Evolutionary conservation across 73 alveolate genomes (phyloP).

Genomic region (Paramecium caudatum): DNA sequence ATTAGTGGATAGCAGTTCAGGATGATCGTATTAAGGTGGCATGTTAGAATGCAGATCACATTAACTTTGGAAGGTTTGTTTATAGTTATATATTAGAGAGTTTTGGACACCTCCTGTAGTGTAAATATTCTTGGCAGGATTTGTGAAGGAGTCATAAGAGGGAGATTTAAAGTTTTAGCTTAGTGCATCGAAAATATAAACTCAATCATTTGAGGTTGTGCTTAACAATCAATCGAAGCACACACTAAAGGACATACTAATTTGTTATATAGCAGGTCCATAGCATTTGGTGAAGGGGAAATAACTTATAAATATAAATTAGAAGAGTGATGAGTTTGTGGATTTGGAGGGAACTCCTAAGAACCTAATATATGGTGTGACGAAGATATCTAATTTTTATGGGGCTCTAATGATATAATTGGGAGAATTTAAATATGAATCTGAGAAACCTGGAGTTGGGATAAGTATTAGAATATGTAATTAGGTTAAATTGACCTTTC

Average conservation of each 20-base stretch:
- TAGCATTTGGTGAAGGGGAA: not conserved
- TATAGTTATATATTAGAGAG: constrained; percentile 11
- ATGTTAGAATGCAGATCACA: not conserved
- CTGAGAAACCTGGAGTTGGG: constrained; percentile 55
- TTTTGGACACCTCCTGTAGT: constrained; percentile 32
- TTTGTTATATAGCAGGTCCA: constrained; percentile 68
- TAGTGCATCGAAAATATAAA: not conserved
- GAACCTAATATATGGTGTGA: not conserved
- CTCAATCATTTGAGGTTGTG: not conserved
- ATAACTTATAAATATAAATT: constrained; percentile 2
- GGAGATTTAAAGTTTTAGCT: constrained; percentile 3
- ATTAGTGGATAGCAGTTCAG: constrained; percentile 40
- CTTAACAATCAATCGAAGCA: constrained; percentile 20
- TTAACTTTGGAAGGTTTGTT: not conserved
- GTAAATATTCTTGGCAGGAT: constrained; percentile 33
- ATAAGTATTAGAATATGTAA: not conserved
- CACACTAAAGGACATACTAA: not conserved
- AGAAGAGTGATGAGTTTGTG: constrained; percentile 56
- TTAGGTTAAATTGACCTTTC: constrained; percentile 38
- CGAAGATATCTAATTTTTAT: constrained; percentile 20
- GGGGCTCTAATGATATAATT: constrained; percentile 42
- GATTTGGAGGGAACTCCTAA: constrained; percentile 59
- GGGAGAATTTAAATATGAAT: constrained; percentile 37
- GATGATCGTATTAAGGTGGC: constrained; percentile 39
- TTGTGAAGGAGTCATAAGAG: constrained; percentile 4